Base-by-base conservation (phyloP, 192 early-diverging fungal genomes). In the Coemansia sp. region DNA sequence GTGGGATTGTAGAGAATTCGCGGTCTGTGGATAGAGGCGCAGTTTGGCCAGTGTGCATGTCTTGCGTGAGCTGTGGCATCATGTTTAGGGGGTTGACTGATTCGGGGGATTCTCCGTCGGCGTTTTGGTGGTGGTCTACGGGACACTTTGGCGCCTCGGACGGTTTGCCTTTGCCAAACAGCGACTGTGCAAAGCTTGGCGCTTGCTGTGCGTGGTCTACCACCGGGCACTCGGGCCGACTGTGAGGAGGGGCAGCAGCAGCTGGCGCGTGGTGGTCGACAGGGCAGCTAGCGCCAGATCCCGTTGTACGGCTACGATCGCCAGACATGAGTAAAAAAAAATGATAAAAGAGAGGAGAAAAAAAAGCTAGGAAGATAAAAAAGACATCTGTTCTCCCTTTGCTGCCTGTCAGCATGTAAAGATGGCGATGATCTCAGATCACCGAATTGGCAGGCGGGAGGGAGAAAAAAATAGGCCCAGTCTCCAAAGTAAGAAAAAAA, bases 31-130 rank as follows among this genome's bases (percentile, higher is more conserved):
- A 90, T 8, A 99, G 86, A 2, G 71, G 82, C 6, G 84, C 73
- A n/a, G 59, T 70, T 69, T 97, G 95, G 57, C 86, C 90, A 0
- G 71, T 51, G 29, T 91, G 85, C 40, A 83, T 87, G 20, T 69
- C 60, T 66, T 99, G 93, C 6, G 87, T 63, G 15, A 96, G 80
- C 15, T 68, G 68, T 3, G 97, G 97, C 87, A 99, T 97, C 87
- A 93, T 94, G 86, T 99, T 99, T 31, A 87, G 84, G 5, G 92
- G 89, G 67, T 94, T 94, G n/a, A 97, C 67, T 5, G 67, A 12
- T 62, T 38, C 24, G 37, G 38, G 43, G n/a, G n/a, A n/a, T n/a
- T n/a, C n/a, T n/a, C n/a, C n/a, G n/a, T n/a, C n/a, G n/a, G n/a
- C n/a, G n/a, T n/a, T n/a, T n/a, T n/a, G n/a, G n/a, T n/a, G n/a